Evolutionary conservation across 768 basidiomycete genomes (phyloP), one percentile per base, ranked within the genome.

Genomic region (Boletus barrowsii): DNA sequence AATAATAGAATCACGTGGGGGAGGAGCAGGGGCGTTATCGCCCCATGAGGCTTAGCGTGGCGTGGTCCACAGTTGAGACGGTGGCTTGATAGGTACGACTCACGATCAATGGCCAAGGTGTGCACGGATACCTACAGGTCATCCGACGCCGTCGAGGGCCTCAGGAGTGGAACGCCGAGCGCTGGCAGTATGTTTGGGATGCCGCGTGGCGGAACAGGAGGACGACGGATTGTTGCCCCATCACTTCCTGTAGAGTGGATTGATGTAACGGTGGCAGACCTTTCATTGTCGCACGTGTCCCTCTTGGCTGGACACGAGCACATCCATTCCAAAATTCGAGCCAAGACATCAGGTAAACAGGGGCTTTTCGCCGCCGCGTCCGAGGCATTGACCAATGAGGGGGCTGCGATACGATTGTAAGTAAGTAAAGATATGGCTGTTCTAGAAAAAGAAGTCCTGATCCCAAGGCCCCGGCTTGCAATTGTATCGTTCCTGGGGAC

Each of bases 21-120:
- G 18, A 51, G 29, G 9, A 36, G 9, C 37, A 47, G 30, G 29
- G 33, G 26, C 20, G 5, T 14, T 35, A 33, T 29, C 33, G 7
- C 33, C 32, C 32, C 55, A 56, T 11, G 50, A 49, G 46, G 39
- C 41, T 36, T 8, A 11, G 26, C 42, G 61, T 60, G 60, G 61
- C 57, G 55, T 32, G 37, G 15, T 36, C 42, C 20, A 26, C 30
- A 24, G 18, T 37, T 47, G 36, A 26, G 45, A 18, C 24, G 14
- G 64, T 65, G 64, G 55, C 61, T 66, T 66, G 64, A 63, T 58
- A 42, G 35, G 33, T 8, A 47, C 54, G 32, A 46, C 55, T 29
- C 29, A 7, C 29, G 29, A 9, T 2, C 49, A 40, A 42, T 30
- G 9, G 24, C 42, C 36, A 37, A 48, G 39, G 20, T 43, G 43